Conservation (phyloP, 495 filamentous ascomycete species). For the Talaromyces wortmannii region DNA sequence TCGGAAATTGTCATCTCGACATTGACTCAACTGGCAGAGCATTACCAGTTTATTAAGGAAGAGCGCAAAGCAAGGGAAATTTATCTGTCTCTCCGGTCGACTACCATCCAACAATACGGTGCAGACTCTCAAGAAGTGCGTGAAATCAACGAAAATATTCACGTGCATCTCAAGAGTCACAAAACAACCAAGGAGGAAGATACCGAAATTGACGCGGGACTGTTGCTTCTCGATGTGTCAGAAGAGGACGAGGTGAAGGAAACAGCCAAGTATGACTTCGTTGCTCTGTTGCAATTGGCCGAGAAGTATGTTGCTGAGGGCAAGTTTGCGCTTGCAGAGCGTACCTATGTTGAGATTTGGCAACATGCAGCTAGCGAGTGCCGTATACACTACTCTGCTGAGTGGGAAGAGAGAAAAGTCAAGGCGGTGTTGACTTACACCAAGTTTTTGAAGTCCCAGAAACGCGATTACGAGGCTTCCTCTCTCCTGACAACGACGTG, state of each 20-base stretch:
- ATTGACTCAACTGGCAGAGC: slow-evolving; percentile 21
- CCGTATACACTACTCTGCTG: slow-evolving; percentile 18
- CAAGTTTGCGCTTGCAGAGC: slow-evolving; percentile 18
- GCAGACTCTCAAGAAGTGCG: slow-evolving; percentile 4
- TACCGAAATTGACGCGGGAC: slow-evolving; percentile 6
- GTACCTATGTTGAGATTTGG: slow-evolving; percentile 28
- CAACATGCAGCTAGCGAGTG: slow-evolving; percentile 23
- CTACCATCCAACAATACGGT: background rate
- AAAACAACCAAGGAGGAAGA: slow-evolving; percentile 8
- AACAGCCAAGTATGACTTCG: slow-evolving; percentile 14
- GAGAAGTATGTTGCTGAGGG: slow-evolving; percentile 14
- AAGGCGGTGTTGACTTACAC: slow-evolving; percentile 21
- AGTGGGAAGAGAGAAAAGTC: slow-evolving; percentile 24
- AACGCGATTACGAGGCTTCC: slow-evolving; percentile 22
- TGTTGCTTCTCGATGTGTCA: slow-evolving; percentile 14
- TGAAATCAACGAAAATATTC: slow-evolving; percentile 10
- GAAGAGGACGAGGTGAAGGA: slow-evolving; percentile 14
- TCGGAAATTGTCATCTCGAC: slow-evolving; percentile 23
- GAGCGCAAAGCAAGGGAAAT: slow-evolving; percentile 12
- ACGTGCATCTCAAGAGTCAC: slow-evolving; percentile 22
- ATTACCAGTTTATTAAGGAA: slow-evolving; percentile 22
- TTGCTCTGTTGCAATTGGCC: slow-evolving; percentile 13
- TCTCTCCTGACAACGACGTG: slow-evolving; percentile 28
- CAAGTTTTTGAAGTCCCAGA: slow-evolving; percentile 23
- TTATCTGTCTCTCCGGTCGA: background rate